A percentile compares a stretch with the other conserved stretches of the same genome.
Evolutionary conservation across 495 filamentous ascomycete genomes (phyloP).

Genomic region (Penicillium canariense): DNA sequence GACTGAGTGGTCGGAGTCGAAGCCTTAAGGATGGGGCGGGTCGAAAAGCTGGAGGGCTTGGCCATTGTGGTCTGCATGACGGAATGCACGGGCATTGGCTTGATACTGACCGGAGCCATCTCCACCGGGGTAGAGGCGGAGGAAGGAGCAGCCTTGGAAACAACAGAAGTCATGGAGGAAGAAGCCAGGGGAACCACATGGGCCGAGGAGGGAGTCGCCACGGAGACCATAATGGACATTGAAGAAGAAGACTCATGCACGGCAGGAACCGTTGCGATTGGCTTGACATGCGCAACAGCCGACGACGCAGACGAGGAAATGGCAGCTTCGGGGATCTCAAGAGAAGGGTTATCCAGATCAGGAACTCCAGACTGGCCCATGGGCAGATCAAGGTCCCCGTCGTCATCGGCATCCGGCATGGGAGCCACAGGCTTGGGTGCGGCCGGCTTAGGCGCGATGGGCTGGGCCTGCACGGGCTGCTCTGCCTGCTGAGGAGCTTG

Average conservation of each 20-base stretch:
- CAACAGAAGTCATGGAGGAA: conserved; percentile 4
- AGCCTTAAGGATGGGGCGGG: background rate
- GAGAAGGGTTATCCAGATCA: background rate
- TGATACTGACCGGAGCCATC: conserved; percentile 1
- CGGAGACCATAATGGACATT: background rate
- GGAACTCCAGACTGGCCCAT: background rate
- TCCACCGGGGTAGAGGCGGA: background rate
- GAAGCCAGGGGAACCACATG: too few species aligned
- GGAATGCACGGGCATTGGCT: background rate
- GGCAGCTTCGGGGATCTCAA: background rate
- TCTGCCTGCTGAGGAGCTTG: background rate
- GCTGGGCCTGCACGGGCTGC: background rate
- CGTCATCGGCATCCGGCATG: background rate
- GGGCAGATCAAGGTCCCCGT: background rate
- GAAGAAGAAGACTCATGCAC: background rate
- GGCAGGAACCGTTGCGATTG: background rate
- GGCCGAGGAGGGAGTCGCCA: background rate
- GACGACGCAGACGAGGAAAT: conserved; percentile 1
- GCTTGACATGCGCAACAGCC: conserved; percentile 1
- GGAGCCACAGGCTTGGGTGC: background rate
- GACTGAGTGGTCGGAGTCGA: background rate
- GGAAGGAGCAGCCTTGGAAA: background rate
- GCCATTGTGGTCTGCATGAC: background rate
- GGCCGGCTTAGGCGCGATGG: background rate
- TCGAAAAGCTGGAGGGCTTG: conserved; percentile 1